Percentiles rank a stretch among this genome's conserved stretches.
phyloP scores from a whole-genome alignment of 2,329 filamentous ascomycete genomes.

The Allantophomopsis lycopodina region DNA sequence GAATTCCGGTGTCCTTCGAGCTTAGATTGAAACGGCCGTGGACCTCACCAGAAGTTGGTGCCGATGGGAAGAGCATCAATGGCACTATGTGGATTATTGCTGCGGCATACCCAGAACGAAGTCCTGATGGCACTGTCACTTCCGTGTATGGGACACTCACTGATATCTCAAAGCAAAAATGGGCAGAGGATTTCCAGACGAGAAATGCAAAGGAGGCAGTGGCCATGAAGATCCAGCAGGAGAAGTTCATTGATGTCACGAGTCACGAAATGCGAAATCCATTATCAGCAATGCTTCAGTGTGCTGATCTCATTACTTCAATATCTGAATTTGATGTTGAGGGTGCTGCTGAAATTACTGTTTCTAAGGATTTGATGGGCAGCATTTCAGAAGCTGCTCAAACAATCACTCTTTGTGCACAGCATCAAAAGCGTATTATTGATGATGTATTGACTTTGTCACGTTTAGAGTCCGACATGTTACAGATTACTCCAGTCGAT shows the following conservation, averaged over 20 bases:
- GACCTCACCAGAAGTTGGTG: conserved; percentile 36
- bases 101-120: conserved; percentile 9
- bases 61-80: conserved; percentile 9
- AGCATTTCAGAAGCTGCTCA: conserved; percentile 61
- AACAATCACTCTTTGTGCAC: conserved; percentile 64
- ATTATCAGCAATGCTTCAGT: conserved; percentile 59
- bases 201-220: conserved; percentile 36
- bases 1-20: conserved; percentile 1
- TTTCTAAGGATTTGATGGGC: conserved; percentile 30
- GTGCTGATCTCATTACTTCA: conserved; percentile 53
- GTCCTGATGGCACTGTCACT: conserved; percentile 5
- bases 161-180: conserved; percentile 7
- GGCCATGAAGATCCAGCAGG: conserved; percentile 53
- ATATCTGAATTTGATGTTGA: conserved; percentile 20
- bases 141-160: conserved; percentile 10
- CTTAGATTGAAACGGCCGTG: conserved; percentile 20
- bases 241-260: conserved; percentile 55
- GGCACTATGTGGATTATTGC: conserved; percentile 10
- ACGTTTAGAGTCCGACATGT: conserved; percentile 62
- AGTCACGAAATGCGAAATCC: conserved; percentile 61
- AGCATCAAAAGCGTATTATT: conserved; percentile 71
- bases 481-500: conserved; percentile 58
- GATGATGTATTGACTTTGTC: conserved; percentile 62
- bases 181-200: conserved; percentile 17
- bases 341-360: conserved; percentile 19